Percentiles rank a stretch among this genome's conserved stretches.
phyloP scores from a whole-genome alignment of 73 alveolate species.

The Tetrahymena malaccensis region DNA sequence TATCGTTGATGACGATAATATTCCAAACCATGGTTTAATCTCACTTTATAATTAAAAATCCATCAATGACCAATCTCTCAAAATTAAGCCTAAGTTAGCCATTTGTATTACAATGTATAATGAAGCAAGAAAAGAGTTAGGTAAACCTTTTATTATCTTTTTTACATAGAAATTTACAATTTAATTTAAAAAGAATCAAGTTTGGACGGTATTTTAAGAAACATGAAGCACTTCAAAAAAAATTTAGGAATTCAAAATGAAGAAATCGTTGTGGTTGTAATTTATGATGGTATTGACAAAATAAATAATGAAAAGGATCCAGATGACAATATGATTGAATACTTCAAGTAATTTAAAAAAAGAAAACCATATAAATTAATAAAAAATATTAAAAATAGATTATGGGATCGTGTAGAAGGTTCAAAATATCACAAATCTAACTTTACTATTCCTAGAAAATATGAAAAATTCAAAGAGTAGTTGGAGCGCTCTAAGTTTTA shows the following conservation, averaged over 20 bases:
- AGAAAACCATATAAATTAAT: not conserved
- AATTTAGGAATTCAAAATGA: not conserved
- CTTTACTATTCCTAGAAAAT: not conserved
- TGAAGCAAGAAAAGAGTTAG: not conserved
- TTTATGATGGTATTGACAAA: not conserved
- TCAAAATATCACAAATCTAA: not conserved
- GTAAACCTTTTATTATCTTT: not conserved
- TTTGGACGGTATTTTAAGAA: not conserved
- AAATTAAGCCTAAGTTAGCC: not conserved
- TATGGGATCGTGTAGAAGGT: not conserved
- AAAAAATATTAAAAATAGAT: not conserved
- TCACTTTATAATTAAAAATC: not conserved
- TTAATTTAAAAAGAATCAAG: not conserved
- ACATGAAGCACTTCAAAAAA: not conserved
- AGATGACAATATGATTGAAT: not conserved
- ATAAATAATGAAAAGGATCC: not conserved
- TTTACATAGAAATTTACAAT: not conserved
- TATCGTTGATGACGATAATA: not conserved
- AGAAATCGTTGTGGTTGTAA: not conserved
- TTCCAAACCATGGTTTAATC: not conserved
- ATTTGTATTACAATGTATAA: not conserved
- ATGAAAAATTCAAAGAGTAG: not conserved
- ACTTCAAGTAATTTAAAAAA: not conserved
- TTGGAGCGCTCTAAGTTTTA: not conserved
- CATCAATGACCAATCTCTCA: not conserved